A percentile compares a stretch with the other conserved stretches of the same genome.
phyloP scores from a whole-genome alignment of 805 yeast species.

The Ogataea populi-albae region DNA sequence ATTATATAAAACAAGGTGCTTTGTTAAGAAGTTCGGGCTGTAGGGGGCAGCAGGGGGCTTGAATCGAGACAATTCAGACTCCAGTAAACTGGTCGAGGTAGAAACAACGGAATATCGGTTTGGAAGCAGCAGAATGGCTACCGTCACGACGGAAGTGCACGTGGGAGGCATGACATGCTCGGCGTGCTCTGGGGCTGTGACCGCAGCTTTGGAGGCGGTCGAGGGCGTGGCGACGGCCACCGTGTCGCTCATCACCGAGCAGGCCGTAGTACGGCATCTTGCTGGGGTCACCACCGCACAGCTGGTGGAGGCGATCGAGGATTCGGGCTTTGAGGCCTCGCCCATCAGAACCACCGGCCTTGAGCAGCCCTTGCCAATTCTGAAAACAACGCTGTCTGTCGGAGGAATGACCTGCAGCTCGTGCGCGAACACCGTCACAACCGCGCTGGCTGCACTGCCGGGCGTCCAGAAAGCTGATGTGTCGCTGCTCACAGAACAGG shows the following conservation, averaged over 20 bases:
- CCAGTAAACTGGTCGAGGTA: no score
- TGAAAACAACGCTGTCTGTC: constrained; percentile 25
- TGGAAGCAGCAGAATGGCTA: constrained; percentile 9
- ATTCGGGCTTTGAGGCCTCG: constrained; percentile 20
- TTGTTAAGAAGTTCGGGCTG: no score
- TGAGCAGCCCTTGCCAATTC: neutral
- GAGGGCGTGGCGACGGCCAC: constrained; percentile 52
- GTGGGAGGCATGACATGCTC: constrained; percentile 90
- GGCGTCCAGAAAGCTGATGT: constrained; percentile 47
- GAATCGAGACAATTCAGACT: no score
- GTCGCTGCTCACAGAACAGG: constrained; percentile 75
- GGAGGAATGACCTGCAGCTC: constrained; percentile 89
- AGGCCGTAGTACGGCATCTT: constrained; percentile 55
- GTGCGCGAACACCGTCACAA: constrained; percentile 62
- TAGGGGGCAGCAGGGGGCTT: no score
- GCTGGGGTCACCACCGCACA: constrained; percentile 28
- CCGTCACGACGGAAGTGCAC: constrained; percentile 19
- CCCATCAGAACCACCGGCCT: neutral
- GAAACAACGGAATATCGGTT: no score
- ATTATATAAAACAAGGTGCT: no score
- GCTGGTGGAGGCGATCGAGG: constrained; percentile 58
- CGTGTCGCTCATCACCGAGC: constrained; percentile 72
- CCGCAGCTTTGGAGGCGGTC: constrained; percentile 46
- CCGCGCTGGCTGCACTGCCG: constrained; percentile 12
- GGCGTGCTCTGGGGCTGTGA: constrained; percentile 71